These are phyloP conservation scores for Rhynchosporium secalis DNA, from an alignment of 2,329 filamentous ascomycete genomes.

Conservation along the genomic window DNA sequence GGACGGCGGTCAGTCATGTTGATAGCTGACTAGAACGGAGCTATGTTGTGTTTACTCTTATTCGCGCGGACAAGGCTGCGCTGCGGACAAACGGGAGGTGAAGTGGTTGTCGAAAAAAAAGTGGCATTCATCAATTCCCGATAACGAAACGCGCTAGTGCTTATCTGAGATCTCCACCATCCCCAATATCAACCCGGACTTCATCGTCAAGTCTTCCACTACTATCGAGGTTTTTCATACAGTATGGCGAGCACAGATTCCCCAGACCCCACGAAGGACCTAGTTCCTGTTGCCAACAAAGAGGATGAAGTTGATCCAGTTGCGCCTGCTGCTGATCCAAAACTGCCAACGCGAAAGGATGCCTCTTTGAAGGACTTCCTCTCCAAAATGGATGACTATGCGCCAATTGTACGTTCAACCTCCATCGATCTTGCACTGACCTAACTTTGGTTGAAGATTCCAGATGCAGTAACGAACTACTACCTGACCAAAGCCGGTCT, in stretches of 20 bases:
- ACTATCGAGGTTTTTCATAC: conserved; percentile 8
- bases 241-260: conserved; percentile 39
- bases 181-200: neutral
- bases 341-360: conserved; percentile 82
- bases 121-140: conserved; percentile 6
- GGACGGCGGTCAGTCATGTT: conserved; percentile 58
- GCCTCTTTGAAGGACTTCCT: conserved; percentile 89
- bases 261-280: conserved; percentile 38
- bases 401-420: conserved; percentile 76
- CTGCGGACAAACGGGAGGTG: neutral
- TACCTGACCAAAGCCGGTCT: conserved; percentile 96
- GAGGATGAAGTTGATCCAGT: conserved; percentile 46
- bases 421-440: neutral
- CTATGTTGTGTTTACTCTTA: conserved; percentile 34
- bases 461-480: conserved; percentile 95
- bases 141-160: conserved; percentile 11
- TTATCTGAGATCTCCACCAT: neutral
- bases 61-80: conserved; percentile 29
- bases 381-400: conserved; percentile 96
- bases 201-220: conserved; percentile 2
- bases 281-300: conserved; percentile 32
- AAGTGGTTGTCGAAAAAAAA: conserved; percentile 15
- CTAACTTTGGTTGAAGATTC: conserved; percentile 62
- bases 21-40: conserved; percentile 25
- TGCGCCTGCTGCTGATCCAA: conserved; percentile 55